These are phyloP conservation scores for Tilletia horrida DNA, from an alignment of 1,284 basidiomycete genomes.

Conservation along the genomic window DNA sequence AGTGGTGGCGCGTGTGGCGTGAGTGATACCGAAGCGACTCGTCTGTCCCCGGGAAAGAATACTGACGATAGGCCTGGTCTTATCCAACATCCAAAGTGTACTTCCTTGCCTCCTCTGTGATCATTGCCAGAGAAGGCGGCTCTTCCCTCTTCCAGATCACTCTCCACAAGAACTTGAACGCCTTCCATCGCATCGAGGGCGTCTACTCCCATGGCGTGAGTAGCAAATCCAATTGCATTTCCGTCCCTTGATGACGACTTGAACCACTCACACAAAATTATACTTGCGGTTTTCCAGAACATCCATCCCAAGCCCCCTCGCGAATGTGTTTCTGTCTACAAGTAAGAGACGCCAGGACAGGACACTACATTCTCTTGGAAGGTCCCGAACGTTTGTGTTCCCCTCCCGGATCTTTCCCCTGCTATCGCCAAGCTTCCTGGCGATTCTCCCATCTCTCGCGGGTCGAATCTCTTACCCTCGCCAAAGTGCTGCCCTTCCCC, in stretches of 20 bases:
- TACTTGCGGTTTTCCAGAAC: not conserved
- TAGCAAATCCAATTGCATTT: too few relatives aligned
- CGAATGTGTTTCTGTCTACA: slow-evolving; percentile 11
- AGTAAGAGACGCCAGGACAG: not conserved
- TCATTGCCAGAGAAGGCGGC: slow-evolving; percentile 53
- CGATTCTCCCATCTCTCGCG: not conserved
- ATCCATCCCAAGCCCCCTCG: slow-evolving; percentile 20
- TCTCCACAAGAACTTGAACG: slow-evolving; percentile 80
- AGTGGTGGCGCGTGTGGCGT: slow-evolving; percentile 57
- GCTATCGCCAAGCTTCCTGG: not conserved
- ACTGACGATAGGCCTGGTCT: not conserved
- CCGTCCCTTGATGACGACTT: not conserved
- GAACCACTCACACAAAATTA: not conserved
- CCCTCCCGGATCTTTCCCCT: not conserved
- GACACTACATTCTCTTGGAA: not conserved
- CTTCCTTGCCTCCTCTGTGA: slow-evolving; percentile 51
- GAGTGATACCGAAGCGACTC: slow-evolving; percentile 27
- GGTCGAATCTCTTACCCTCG: too few relatives aligned
- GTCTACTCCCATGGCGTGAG: slow-evolving; percentile 47
- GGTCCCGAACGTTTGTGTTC: not conserved
- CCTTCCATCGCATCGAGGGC: slow-evolving; percentile 70
- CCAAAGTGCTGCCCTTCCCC: too few relatives aligned
- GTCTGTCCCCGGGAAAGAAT: not conserved
- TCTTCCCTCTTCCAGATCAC: slow-evolving; percentile 64
- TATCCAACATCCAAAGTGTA: slow-evolving; percentile 27